Evolutionary conservation across 2,329 filamentous ascomycete species (phyloP).

Genomic region (Elsinoe batatas): DNA sequence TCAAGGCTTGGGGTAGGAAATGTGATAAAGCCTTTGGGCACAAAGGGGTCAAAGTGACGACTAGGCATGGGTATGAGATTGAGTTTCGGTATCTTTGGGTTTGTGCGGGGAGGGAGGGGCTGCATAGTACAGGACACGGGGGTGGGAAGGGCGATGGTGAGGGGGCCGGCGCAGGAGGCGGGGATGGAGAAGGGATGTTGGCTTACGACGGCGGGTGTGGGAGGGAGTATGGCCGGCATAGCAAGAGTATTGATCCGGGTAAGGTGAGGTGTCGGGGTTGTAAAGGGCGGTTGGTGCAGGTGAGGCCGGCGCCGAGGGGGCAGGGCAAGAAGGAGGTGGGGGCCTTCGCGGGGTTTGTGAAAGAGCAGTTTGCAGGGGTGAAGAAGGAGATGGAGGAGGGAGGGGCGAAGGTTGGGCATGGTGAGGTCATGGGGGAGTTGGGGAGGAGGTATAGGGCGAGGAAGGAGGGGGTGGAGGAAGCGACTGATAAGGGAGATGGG

Average conservation of each 20-base stretch:
- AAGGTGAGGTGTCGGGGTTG: constrained; percentile 71
- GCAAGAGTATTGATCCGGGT: constrained; percentile 66
- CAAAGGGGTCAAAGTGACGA: constrained; percentile 67
- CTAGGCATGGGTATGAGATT: constrained; percentile 81
- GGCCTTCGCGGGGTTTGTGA: constrained; percentile 53
- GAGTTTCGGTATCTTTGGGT: constrained; percentile 88
- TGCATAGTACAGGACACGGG: no score
- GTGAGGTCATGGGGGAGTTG: constrained; percentile 59
- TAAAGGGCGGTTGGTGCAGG: constrained; percentile 58
- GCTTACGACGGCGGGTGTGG: constrained; percentile 42
- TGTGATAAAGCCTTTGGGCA: constrained; percentile 48
- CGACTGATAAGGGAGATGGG: background rate
- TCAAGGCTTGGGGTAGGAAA: constrained; percentile 63
- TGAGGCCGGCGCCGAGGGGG: constrained; percentile 61
- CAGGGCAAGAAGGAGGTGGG: constrained; percentile 25
- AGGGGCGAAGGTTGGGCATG: constrained; percentile 42
- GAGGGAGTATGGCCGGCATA: constrained; percentile 70
- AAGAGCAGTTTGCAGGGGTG: constrained; percentile 55
- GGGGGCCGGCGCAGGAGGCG: background rate
- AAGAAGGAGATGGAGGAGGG: constrained; percentile 43
- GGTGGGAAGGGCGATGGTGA: background rate
- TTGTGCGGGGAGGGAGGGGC: constrained; percentile 39
- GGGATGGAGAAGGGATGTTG: background rate
- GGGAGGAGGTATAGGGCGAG: constrained; percentile 51
- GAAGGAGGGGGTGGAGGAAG: constrained; percentile 27